Evolutionary conservation across 345 rosid genomes (phyloP).

Genomic region (Ricinus communis): DNA sequence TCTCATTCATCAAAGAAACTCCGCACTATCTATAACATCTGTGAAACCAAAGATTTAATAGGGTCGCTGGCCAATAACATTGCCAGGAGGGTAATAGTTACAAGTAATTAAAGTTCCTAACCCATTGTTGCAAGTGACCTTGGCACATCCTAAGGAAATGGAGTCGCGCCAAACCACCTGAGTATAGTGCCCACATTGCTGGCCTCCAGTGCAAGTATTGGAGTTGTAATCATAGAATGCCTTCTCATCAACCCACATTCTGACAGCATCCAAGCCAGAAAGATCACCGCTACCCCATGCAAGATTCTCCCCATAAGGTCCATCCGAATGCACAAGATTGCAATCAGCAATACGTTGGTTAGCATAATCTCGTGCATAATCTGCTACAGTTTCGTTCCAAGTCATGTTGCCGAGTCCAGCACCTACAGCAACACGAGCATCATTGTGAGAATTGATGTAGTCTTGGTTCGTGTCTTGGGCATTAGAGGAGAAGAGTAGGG

Average conservation of each 20-base stretch:
- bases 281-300: conserved; percentile 12
- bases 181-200: conserved; percentile 17
- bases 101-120: conserved; percentile 13
- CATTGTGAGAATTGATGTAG: too few relatives aligned
- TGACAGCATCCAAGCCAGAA: background rate
- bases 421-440: too few relatives aligned
- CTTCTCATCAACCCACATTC: conserved; percentile 12
- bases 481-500: too few relatives aligned
- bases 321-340: background rate
- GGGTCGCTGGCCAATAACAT: conserved; percentile 13
- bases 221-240: conserved; percentile 9
- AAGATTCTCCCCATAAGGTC: conserved; percentile 24
- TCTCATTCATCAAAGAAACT: too few relatives aligned
- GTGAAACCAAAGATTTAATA: background rate
- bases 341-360: background rate
- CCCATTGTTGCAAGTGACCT: conserved; percentile 11
- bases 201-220: background rate
- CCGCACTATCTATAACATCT: too few relatives aligned
- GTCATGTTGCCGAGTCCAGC: background rate
- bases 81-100: conserved; percentile 20
- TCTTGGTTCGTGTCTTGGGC: too few relatives aligned
- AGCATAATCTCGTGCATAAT: conserved; percentile 11
- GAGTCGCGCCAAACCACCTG: conserved; percentile 23
- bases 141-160: conserved; percentile 16
- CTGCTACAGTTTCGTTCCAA: conserved; percentile 12